These are phyloP conservation scores for Prunus padus DNA, from an alignment of 306 rosid genomes.

Conservation along the genomic window DNA sequence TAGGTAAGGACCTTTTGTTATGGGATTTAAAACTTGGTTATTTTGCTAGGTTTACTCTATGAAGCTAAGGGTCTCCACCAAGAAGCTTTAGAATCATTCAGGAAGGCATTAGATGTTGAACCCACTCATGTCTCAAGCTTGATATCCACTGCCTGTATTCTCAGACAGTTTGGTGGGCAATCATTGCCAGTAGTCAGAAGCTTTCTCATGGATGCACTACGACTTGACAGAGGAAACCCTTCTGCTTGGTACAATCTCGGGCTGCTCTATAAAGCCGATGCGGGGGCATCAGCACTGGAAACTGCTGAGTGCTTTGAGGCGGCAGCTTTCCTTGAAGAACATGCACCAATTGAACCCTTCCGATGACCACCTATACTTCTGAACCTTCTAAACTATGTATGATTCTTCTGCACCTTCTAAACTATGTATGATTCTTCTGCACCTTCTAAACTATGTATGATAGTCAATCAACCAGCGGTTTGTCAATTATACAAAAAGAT, in stretches of 20 bases:
- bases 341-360: constrained; percentile 79
- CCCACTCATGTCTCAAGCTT: constrained; percentile 76
- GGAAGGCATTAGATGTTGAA: constrained; percentile 71
- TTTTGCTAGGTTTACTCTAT: constrained; percentile 55
- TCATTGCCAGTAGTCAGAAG: constrained; percentile 67
- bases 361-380: constrained; percentile 36
- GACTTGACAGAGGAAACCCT: constrained; percentile 69
- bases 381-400: constrained; percentile 16
- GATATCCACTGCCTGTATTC: constrained; percentile 72
- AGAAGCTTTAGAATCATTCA: constrained; percentile 72
- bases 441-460: constrained; percentile 17
- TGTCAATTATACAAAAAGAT: constrained; percentile 21
- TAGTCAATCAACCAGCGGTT: constrained; percentile 1
- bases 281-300: constrained; percentile 49
- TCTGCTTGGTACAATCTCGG: constrained; percentile 95
- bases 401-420: background rate
- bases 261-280: constrained; percentile 63
- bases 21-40: constrained; percentile 12
- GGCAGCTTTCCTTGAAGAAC: constrained; percentile 73
- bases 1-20: background rate
- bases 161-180: constrained; percentile 66
- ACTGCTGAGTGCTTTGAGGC: constrained; percentile 82
- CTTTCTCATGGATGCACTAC: constrained; percentile 77
- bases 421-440: background rate
- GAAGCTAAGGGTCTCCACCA: constrained; percentile 70